phyloP scores from a whole-genome alignment of 2,329 filamentous ascomycete genomes.

The Phyllosticta citribraziliensis region DNA sequence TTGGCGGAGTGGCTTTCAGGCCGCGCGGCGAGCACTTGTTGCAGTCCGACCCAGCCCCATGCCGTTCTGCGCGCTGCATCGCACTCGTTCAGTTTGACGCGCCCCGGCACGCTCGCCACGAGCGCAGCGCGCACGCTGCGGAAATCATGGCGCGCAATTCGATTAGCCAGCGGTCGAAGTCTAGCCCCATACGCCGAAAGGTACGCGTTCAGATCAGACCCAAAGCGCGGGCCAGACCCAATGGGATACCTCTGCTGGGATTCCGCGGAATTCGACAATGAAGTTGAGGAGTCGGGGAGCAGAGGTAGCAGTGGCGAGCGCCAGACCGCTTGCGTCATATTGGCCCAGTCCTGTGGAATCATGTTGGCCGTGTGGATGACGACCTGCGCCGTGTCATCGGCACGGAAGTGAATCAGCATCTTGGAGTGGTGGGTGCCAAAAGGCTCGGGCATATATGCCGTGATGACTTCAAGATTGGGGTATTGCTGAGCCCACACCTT shows the following conservation, averaged over 20 bases:
- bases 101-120: slow-evolving; percentile 69
- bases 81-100: slow-evolving; percentile 41
- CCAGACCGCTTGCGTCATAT: slow-evolving; percentile 83
- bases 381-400: slow-evolving; percentile 67
- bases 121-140: slow-evolving; percentile 57
- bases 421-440: slow-evolving; percentile 83
- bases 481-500: slow-evolving; percentile 54
- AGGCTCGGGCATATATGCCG: slow-evolving; percentile 70
- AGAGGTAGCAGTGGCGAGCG: slow-evolving; percentile 59
- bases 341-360: slow-evolving; percentile 78
- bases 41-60: slow-evolving; percentile 71
- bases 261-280: neutral
- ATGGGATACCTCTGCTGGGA: slow-evolving; percentile 17
- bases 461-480: slow-evolving; percentile 59
- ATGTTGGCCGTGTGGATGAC: slow-evolving; percentile 87
- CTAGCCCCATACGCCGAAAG: slow-evolving; percentile 57
- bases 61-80: slow-evolving; percentile 40
- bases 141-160: slow-evolving; percentile 60
- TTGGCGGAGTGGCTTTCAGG: slow-evolving; percentile 36
- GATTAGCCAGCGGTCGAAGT: slow-evolving; percentile 45
- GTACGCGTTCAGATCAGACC: slow-evolving; percentile 64
- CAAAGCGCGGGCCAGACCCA: slow-evolving; percentile 63
- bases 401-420: slow-evolving; percentile 74
- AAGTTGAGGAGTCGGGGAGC: no score
- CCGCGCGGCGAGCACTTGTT: slow-evolving; percentile 42